Evolutionary conservation across 345 rosid species (phyloP), one percentile per base, ranked within the genome.

Genomic region (Sapria himalayana): DNA sequence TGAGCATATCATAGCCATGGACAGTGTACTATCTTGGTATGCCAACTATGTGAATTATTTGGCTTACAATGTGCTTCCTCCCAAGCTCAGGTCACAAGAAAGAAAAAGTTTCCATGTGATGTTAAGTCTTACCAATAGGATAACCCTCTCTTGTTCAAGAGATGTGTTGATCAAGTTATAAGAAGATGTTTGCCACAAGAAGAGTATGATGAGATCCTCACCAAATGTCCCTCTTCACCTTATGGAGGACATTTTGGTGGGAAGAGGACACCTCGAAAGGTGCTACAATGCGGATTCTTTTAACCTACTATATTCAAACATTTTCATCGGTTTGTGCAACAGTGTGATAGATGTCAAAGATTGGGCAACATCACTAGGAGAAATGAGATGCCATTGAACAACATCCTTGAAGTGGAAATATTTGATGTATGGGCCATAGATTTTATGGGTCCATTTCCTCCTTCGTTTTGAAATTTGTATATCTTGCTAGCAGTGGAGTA

Each of bases 311-410:
- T 33, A 3, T 55, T 48, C 23, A 40, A 36, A n/a, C 38, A 55
- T 49, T 15, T 33, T 1, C 16, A 34, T 18, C 1, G 1, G 0
- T 49, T 40, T 41, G 23, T 40, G 9, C 7, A 9, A 3, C 5
- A 7, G 0, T 41, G 14, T 29, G 33, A 35, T 5, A 32, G 24
- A 14, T 56, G 43, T 9, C 50, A 43, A 49, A 1, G 45, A 1
- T 6, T 8, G 2, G 25, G 50, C 0, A 48, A 43, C 4, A 49
- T 56, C 7, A 48, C 44, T 1, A 20, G 11, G 17, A 25, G 9
- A 17, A 4, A 49, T 43, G 23, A 56, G 12, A 56, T 56, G 29
- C 45, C 50, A 3, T 19, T 25, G 32, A 56, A 12, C n/a, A 25
- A 13, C 15, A 41, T 49, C 9, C 3, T 12, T 1, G 25, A 31